phyloP scores from a whole-genome alignment of 306 rosid genomes.

The Ormosia semicastrata region DNA sequence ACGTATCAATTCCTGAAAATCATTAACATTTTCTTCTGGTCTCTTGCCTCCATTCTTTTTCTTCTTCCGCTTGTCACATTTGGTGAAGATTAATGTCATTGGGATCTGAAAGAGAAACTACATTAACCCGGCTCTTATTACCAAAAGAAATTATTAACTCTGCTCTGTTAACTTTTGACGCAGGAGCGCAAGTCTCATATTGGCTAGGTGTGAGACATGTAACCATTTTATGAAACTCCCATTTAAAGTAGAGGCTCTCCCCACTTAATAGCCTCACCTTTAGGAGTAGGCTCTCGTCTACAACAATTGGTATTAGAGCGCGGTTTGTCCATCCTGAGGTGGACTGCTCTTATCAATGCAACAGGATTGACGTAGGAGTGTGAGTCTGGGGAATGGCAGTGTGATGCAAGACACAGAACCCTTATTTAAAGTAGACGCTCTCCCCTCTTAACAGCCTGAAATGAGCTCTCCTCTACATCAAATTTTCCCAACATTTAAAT shows the following conservation, averaged over 20 bases:
- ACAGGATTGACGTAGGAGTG: neutral
- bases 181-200: neutral
- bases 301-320: neutral
- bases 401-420: neutral
- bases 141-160: neutral
- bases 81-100: conserved; percentile 91
- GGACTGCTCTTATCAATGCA: neutral
- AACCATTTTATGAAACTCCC: conserved; percentile 7
- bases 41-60: conserved; percentile 85
- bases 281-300: neutral
- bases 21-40: conserved; percentile 83
- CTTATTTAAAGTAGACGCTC: neutral
- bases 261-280: neutral
- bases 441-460: neutral
- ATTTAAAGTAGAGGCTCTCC: neutral
- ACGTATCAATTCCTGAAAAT: conserved; percentile 78
- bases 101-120: conserved; percentile 65
- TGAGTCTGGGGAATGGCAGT: neutral
- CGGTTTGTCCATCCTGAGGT: neutral
- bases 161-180: neutral
- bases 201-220: neutral
- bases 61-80: conserved; percentile 99
- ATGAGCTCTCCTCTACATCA: neutral
- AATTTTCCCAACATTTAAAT: neutral
- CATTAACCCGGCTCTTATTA: neutral